Percentiles rank a stretch among this genome's conserved stretches.
Evolutionary conservation across 2,329 filamentous ascomycete genomes (phyloP).

Genomic region (Coniochaeta pulveracea): DNA sequence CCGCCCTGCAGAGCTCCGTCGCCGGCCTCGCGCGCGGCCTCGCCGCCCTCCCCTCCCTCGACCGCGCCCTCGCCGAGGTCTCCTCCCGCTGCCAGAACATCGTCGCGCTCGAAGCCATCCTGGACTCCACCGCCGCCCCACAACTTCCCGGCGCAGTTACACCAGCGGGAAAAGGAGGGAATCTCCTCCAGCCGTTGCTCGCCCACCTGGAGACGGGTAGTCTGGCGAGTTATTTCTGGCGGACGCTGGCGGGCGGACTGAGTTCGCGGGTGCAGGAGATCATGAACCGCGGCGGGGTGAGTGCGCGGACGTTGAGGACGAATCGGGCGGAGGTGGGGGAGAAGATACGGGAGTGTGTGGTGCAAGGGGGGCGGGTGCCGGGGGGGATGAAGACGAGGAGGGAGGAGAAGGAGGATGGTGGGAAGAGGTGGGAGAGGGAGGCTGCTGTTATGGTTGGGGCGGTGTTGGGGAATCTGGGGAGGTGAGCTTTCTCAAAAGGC

Average conservation of each 20-base stretch:
- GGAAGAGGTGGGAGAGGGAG: conserved; percentile 71
- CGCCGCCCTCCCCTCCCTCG: conserved; percentile 68
- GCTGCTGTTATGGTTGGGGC: conserved; percentile 90
- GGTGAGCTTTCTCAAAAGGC: conserved; percentile 16
- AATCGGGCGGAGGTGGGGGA: conserved; percentile 67
- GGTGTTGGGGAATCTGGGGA: conserved; percentile 49
- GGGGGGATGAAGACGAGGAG: conserved; percentile 27
- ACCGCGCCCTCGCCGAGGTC: conserved; percentile 72
- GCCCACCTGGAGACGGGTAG: conserved; percentile 76
- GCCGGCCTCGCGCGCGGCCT: conserved; percentile 65
- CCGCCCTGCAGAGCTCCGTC: conserved; percentile 67
- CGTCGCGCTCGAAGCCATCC: conserved; percentile 71
- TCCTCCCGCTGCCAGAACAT: conserved; percentile 82
- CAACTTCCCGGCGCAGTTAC: conserved; percentile 22
- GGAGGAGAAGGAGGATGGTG: conserved; percentile 28
- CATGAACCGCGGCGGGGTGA: conserved; percentile 68
- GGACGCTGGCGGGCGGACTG: conserved; percentile 70
- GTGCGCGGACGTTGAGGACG: conserved; percentile 66
- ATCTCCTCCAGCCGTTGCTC: conserved; percentile 62
- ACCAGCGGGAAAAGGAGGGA: conserved; percentile 22
- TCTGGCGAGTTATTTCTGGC: conserved; percentile 86
- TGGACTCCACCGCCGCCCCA: conserved; percentile 58
- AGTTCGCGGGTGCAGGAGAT: conserved; percentile 75
- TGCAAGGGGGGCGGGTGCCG: conserved; percentile 63
- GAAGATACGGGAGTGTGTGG: conserved; percentile 71